Conservation (phyloP, 2,329 filamentous ascomycete genomes). For the Trichocomaceae sp. region DNA sequence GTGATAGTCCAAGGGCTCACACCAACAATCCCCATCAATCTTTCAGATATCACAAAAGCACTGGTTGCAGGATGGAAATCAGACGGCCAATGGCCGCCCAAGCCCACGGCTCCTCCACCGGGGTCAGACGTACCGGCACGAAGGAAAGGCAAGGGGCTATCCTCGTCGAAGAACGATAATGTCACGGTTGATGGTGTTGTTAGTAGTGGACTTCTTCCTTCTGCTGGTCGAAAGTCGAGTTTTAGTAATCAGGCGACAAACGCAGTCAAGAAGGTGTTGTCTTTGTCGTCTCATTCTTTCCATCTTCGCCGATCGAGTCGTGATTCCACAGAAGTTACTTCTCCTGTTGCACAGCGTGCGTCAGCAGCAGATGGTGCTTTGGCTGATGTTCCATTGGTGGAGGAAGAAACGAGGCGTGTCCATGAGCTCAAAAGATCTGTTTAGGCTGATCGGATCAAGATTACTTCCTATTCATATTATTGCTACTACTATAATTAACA, state of each 20-base stretch:
- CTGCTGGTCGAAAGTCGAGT: conserved; percentile 7
- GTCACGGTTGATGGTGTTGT: neutral
- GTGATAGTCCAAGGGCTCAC: conserved; percentile 73
- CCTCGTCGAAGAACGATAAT: conserved; percentile 2
- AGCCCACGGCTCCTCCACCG: conserved; percentile 31
- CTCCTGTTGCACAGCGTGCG: neutral
- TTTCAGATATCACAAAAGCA: conserved; percentile 69
- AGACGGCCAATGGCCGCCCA: conserved; percentile 86
- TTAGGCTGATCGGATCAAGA: neutral
- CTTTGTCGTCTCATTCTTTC: conserved; percentile 33
- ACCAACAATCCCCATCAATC: conserved; percentile 81
- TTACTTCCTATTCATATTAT: neutral
- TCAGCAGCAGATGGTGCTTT: conserved; percentile 1
- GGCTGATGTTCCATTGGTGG: neutral
- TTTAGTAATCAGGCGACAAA: conserved; percentile 25
- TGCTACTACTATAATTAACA: neutral
- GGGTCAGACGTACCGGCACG: conserved; percentile 20
- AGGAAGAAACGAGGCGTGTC: neutral
- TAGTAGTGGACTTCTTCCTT: neutral
- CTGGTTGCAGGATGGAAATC: conserved; percentile 89
- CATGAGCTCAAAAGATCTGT: neutral
- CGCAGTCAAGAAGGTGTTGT: conserved; percentile 37
- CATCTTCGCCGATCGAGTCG: conserved; percentile 28
- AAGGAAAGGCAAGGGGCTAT: conserved; percentile 11
- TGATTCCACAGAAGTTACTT: neutral